Evolutionary conservation across 2,329 filamentous ascomycete genomes (phyloP).

Genomic region (Lomentospora prolificans): DNA sequence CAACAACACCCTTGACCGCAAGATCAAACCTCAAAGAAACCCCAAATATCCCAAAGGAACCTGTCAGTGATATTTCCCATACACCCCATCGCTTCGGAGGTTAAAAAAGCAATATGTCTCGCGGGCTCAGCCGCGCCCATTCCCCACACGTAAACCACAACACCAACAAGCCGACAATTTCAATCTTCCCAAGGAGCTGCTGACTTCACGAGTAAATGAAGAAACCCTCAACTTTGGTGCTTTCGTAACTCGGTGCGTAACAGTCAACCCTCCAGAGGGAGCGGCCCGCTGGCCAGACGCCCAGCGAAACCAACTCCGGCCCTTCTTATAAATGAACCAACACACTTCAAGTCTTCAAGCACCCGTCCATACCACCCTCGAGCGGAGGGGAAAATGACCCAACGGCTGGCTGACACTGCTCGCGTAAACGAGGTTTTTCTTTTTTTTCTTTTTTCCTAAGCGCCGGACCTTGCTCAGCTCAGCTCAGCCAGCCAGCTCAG

Average conservation of each 20-base stretch:
- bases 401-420: background rate
- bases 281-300: background rate
- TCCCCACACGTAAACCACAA: background rate
- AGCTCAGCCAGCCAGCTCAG: background rate
- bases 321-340: background rate
- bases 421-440: too few species aligned
- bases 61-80: too few species aligned
- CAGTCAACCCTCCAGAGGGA: background rate
- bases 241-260: background rate
- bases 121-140: background rate
- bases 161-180: too few species aligned
- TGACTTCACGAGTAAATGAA: background rate
- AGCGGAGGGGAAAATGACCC: background rate
- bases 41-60: too few species aligned
- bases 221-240: background rate
- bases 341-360: background rate
- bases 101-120: too few species aligned
- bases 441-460: background rate
- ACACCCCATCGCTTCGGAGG: too few species aligned
- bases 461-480: background rate
- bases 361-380: background rate
- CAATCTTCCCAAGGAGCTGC: background rate
- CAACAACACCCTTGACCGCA: too few species aligned
- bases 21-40: too few species aligned
- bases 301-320: background rate